Conservation (phyloP, 1,284 basidiomycete genomes). For the Rhodotorula sp. region DNA sequence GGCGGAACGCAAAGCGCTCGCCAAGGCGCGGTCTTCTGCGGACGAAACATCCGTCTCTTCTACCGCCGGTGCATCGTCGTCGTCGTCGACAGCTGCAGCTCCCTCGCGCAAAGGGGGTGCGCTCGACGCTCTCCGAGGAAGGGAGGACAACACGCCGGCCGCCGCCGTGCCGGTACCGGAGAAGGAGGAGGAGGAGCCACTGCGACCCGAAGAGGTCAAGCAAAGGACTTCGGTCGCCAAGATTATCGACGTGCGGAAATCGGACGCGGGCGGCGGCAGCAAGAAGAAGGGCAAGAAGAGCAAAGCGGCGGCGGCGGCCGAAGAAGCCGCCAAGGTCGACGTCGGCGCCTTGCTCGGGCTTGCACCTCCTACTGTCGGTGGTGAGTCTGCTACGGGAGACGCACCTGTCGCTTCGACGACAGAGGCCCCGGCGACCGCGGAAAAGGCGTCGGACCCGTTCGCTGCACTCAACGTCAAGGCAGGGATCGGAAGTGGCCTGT, state of each 20-base stretch:
- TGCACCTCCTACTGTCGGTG: background rate
- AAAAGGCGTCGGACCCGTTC: background rate
- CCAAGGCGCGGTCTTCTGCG: background rate
- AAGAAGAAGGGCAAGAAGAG: constrained; percentile 23
- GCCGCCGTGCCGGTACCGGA: background rate
- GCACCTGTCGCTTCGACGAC: background rate
- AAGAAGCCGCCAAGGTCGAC: constrained; percentile 15
- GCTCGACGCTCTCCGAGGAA: constrained; percentile 24
- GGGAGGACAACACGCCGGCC: background rate
- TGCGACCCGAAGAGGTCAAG: constrained; percentile 4
- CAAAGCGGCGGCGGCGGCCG: constrained; percentile 9
- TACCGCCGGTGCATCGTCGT: background rate
- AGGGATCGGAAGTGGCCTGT: constrained; percentile 1
- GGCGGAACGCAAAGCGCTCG: constrained; percentile 3
- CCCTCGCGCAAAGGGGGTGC: constrained; percentile 10
- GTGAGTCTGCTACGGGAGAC: too few relatives aligned
- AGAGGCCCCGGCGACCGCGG: background rate
- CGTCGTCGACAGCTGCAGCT: background rate
- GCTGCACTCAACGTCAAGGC: background rate
- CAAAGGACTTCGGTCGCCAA: constrained; percentile 23
- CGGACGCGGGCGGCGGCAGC: constrained; percentile 10
- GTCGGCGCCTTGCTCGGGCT: constrained; percentile 32
- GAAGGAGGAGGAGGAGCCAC: background rate
- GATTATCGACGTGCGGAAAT: constrained; percentile 25
- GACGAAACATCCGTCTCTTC: background rate